A percentile compares a stretch with the other conserved stretches of the same genome.
Evolutionary conservation across 1,284 basidiomycete genomes (phyloP).

Genomic region (Bondarzewia mesenterica): DNA sequence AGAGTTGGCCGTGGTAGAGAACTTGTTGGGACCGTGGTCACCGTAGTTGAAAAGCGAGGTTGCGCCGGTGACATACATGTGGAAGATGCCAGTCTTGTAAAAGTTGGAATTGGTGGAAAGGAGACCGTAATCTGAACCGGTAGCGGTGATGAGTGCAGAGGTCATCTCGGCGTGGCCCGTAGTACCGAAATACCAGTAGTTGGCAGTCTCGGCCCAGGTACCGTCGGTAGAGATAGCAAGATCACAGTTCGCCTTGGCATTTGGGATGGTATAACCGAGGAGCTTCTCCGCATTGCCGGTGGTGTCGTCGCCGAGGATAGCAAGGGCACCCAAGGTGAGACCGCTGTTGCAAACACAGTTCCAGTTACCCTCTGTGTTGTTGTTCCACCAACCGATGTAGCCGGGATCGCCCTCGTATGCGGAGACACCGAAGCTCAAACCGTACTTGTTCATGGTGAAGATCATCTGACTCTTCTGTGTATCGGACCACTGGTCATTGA

Average conservation of each 20-base stretch:
- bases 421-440: slow-evolving; percentile 56
- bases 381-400: slow-evolving; percentile 51
- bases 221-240: slow-evolving; percentile 64
- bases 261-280: slow-evolving; percentile 61
- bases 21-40: slow-evolving; percentile 96
- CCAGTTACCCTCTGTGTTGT: slow-evolving; percentile 78
- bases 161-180: slow-evolving; percentile 92
- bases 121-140: slow-evolving; percentile 77
- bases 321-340: slow-evolving; percentile 82
- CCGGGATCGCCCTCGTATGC: slow-evolving; percentile 39
- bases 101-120: slow-evolving; percentile 65
- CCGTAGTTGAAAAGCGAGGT: slow-evolving; percentile 90
- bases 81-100: slow-evolving; percentile 75
- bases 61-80: slow-evolving; percentile 84
- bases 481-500: slow-evolving; percentile 79
- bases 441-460: slow-evolving; percentile 72
- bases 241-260: slow-evolving; percentile 79
- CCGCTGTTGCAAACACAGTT: slow-evolving; percentile 97
- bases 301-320: slow-evolving; percentile 82
- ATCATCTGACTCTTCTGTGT: slow-evolving; percentile 70
- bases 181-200: slow-evolving; percentile 96
- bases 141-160: slow-evolving; percentile 77
- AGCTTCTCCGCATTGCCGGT: slow-evolving; percentile 66
- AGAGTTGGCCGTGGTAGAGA: slow-evolving; percentile 70
- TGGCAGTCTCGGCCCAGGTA: slow-evolving; percentile 92